These are phyloP conservation scores for Cercospora beticola DNA, from an alignment of 2,329 filamentous ascomycete species.

Conservation along the genomic window DNA sequence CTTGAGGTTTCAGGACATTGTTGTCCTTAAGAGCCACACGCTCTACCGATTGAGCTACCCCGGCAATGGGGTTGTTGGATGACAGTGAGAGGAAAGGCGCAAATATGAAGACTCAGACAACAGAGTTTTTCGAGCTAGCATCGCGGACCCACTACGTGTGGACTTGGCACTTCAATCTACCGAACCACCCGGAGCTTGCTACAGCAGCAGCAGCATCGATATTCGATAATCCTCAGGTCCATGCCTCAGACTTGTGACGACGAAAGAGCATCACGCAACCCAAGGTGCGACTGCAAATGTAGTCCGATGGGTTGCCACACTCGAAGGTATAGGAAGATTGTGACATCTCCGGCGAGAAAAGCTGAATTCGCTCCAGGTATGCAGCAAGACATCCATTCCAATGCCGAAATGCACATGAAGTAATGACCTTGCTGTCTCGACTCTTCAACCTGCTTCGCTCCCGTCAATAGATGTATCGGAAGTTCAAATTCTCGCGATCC, in stretches of 20 bases:
- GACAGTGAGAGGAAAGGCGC: not conserved
- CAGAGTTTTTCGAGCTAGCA: not conserved
- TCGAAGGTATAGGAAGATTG: not conserved
- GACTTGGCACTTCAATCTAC: not conserved
- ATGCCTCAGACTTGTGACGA: not conserved
- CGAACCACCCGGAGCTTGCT: not conserved
- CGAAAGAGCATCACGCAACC: not conserved
- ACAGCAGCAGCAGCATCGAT: not conserved
- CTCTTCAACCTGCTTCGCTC: not conserved
- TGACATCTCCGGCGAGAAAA: not conserved
- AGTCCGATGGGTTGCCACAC: not conserved
- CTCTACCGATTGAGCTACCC: conserved; percentile 56
- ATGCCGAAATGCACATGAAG: not conserved
- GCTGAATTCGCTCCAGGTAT: not conserved
- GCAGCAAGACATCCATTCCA: not conserved
- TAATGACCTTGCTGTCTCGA: not conserved
- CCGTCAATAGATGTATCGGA: conserved; percentile 14
- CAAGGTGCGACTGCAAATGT: not conserved
- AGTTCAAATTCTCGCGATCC: conserved; percentile 37
- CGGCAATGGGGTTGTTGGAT: conserved; percentile 34
- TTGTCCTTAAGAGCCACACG: conserved; percentile 35
- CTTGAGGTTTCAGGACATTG: not conserved
- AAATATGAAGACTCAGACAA: not conserved
- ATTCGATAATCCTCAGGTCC: not conserved
- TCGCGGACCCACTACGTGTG: not conserved